Evolutionary conservation across 768 basidiomycete genomes (phyloP), one percentile per base, ranked within the genome.

Genomic region (Saitozyma sp.): DNA sequence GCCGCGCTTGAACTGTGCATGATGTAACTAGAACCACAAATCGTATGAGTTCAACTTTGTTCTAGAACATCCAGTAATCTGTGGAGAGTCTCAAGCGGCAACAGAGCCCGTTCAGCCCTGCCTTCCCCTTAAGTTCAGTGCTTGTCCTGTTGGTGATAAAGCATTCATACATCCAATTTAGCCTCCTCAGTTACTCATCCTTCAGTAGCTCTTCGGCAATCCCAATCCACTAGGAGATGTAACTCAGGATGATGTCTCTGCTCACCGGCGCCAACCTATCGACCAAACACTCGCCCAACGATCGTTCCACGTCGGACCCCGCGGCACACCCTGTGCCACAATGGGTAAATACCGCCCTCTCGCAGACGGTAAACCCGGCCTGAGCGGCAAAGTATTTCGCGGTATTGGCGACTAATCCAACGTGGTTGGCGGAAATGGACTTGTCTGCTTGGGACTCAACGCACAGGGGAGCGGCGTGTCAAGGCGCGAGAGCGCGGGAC

Each of bases 331-430:
- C 68, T 65, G 66, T 69, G 10, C 65, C 68, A 0, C 68, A 65
- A 48, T 66, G 68, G 14, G 62, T 61, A 57, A 63, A 38, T 39
- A 59, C 50, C 1, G 58, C 48, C 19, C 63, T 59, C 41, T 59
- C 67, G 51, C 68, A 68, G 16, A 67, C 70, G 13, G 50, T 63
- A 59, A 66, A 71, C 16, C 64, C 70, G 38, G 67, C 70, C 50
- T 71, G 67, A 6, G 67, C 64, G 13, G 70, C 64, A 43, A 69
- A 41, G 51, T 69, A 71, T 58, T 71, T 69, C 0, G 70, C 67
- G 6, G 70, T 58, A 42, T 71, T 71, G 54, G 62, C 63, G 17
- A 51, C 56, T 13, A 62, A 63, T 9, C 70, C 70, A 8, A 59
- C 52, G 7, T n/a, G 14, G 37, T 37, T 54, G 8, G 52, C 19